Percentiles rank a stretch among this genome's conserved stretches.
Conservation (phyloP, 768 basidiomycete genomes). For the Podaxis sp. region DNA sequence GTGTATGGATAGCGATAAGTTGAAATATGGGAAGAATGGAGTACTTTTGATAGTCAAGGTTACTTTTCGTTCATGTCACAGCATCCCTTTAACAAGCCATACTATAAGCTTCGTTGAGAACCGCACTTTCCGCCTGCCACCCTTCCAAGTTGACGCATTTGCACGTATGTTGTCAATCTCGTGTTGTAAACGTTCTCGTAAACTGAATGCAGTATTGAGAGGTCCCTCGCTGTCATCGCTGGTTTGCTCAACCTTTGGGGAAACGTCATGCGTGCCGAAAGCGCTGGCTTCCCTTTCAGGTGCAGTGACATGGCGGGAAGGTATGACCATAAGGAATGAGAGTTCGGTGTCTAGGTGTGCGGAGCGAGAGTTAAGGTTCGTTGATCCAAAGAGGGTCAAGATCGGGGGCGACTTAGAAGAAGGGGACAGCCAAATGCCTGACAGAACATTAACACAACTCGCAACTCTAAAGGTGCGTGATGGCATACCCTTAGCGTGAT, state of each 20-base stretch:
- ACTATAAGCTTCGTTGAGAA: constrained; percentile 65
- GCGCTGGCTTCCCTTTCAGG: not conserved
- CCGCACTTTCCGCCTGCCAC: constrained; percentile 55
- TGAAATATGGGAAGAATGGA: not conserved
- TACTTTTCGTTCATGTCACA: constrained; percentile 34
- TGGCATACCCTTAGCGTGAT: constrained; percentile 90
- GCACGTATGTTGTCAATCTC: constrained; percentile 54
- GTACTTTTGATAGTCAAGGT: not conserved
- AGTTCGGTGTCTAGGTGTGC: constrained; percentile 90
- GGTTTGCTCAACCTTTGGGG: constrained; percentile 12
- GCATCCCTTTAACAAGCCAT: constrained; percentile 66
- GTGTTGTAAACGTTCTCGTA: constrained; percentile 49
- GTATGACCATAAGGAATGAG: constrained; percentile 80
- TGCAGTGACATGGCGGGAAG: constrained; percentile 35
- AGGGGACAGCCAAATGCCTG: constrained; percentile 86
- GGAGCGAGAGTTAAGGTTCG: constrained; percentile 91
- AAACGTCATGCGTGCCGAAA: not conserved
- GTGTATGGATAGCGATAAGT: not conserved
- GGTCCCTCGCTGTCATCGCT: constrained; percentile 17
- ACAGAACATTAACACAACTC: not conserved
- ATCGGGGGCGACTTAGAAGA: constrained; percentile 48
- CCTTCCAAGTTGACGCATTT: constrained; percentile 59
- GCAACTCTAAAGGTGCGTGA: not conserved
- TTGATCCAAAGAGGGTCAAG: constrained; percentile 89
- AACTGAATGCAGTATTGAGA: not conserved